A percentile compares a stretch with the other conserved stretches of the same genome.
phyloP scores from a whole-genome alignment of 108 stramenopile genomes.

The Nitzschia palea region DNA sequence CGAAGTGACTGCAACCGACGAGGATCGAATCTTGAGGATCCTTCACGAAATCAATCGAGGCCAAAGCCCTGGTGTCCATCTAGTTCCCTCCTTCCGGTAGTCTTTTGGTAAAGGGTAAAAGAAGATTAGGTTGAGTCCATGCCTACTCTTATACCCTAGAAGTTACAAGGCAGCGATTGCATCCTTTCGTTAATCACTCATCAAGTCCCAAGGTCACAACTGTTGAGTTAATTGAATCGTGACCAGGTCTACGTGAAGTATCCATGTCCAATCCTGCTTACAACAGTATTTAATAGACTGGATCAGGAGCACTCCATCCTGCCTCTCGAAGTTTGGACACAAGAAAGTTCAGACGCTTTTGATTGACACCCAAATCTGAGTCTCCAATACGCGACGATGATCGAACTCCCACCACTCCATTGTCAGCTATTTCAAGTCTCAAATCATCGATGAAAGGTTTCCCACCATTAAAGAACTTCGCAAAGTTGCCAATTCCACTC shows the following conservation, averaged over 20 bases:
- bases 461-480: constrained; percentile 85
- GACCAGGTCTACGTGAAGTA: too few relatives aligned
- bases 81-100: neutral
- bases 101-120: too few relatives aligned
- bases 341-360: constrained; percentile 50
- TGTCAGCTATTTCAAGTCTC: constrained; percentile 52
- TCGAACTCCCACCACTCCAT: constrained; percentile 55
- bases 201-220: too few relatives aligned
- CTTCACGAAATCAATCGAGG: too few relatives aligned
- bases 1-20: too few relatives aligned
- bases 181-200: too few relatives aligned
- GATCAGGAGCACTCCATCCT: constrained; percentile 38
- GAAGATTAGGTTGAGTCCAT: too few relatives aligned
- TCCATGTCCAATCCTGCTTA: too few relatives aligned
- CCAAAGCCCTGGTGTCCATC: too few relatives aligned
- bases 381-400: constrained; percentile 76
- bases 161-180: neutral
- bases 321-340: constrained; percentile 16
- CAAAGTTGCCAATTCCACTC: constrained; percentile 76
- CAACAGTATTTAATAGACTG: constrained; percentile 25
- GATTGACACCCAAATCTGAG: constrained; percentile 84
- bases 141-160: too few relatives aligned
- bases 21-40: too few relatives aligned
- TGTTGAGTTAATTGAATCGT: too few relatives aligned
- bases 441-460: constrained; percentile 88